phyloP scores from a whole-genome alignment of 257 asterid genomes.

The Solanum ossicruentum region DNA sequence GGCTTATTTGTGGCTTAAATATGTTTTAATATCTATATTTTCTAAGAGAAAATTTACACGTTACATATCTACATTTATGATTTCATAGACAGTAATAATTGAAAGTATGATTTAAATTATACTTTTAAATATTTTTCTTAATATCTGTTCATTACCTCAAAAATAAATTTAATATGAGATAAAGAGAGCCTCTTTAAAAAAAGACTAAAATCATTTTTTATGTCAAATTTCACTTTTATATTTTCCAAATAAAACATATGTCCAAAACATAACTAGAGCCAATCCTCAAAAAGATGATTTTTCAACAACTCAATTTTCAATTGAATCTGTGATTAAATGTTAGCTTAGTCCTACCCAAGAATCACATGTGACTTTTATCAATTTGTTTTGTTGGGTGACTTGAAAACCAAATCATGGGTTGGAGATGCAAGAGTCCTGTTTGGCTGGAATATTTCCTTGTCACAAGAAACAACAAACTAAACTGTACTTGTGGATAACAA shows the following conservation, averaged over 20 bases:
- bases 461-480: background rate
- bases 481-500: background rate
- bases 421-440: background rate
- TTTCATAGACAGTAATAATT: too few species aligned
- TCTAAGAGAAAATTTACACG: too few species aligned
- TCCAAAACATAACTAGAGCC: background rate
- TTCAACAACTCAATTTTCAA: background rate
- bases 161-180: too few species aligned
- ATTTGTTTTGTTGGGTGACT: background rate
- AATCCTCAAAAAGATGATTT: background rate
- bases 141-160: too few species aligned
- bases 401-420: background rate
- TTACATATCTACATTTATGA: too few species aligned
- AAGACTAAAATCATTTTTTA: rapidly evolving
- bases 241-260: background rate
- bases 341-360: background rate
- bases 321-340: too few species aligned
- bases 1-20: too few species aligned
- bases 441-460: background rate
- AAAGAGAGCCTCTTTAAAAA: background rate
- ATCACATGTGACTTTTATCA: background rate
- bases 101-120: too few species aligned
- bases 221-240: background rate
- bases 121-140: too few species aligned
- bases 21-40: too few species aligned